A percentile compares a stretch with the other conserved stretches of the same genome.
phyloP scores from a whole-genome alignment of 164 flowering plant genomes.

The Macadamia integrifolia region DNA sequence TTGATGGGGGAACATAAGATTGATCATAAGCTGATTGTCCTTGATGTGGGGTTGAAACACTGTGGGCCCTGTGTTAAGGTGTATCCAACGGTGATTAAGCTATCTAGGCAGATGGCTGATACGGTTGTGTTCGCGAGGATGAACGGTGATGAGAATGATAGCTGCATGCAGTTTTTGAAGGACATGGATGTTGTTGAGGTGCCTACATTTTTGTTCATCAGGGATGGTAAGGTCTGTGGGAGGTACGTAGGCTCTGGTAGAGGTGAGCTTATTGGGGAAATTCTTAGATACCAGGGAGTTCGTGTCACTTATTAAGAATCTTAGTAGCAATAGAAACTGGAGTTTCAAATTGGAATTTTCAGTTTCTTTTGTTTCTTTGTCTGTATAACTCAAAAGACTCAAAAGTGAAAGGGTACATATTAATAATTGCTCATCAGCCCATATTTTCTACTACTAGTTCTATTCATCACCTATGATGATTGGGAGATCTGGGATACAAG shows the following conservation, averaged over 20 bases:
- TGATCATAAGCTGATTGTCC: conserved; percentile 65
- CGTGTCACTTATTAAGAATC: conserved; percentile 43
- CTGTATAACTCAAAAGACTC: too few species aligned
- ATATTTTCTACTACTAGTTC: too few species aligned
- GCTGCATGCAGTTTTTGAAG: conserved; percentile 81
- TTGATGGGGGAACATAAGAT: conserved; percentile 49
- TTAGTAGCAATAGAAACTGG: too few species aligned
- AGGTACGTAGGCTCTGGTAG: conserved; percentile 95
- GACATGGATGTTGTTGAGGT: conserved; percentile 88
- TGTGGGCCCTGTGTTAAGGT: conserved; percentile 99
- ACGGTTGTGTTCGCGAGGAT: conserved; percentile 83
- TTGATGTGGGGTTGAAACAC: conserved; percentile 89
- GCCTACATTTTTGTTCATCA: conserved; percentile 88
- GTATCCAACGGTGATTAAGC: conserved; percentile 82
- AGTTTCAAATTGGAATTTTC: too few species aligned
- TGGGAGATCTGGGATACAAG: too few species aligned
- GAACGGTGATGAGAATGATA: conserved; percentile 97
- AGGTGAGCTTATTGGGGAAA: conserved; percentile 93
- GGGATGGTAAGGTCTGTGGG: conserved; percentile 74
- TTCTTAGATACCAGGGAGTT: conserved; percentile 92
- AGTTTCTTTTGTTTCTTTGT: too few species aligned
- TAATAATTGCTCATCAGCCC: too few species aligned
- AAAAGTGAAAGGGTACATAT: too few species aligned
- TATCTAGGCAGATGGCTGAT: conserved; percentile 75
- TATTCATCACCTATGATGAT: too few species aligned